These are phyloP conservation scores for Vanrija sp. DNA, from an alignment of 1,284 basidiomycete species.

Conservation along the genomic window DNA sequence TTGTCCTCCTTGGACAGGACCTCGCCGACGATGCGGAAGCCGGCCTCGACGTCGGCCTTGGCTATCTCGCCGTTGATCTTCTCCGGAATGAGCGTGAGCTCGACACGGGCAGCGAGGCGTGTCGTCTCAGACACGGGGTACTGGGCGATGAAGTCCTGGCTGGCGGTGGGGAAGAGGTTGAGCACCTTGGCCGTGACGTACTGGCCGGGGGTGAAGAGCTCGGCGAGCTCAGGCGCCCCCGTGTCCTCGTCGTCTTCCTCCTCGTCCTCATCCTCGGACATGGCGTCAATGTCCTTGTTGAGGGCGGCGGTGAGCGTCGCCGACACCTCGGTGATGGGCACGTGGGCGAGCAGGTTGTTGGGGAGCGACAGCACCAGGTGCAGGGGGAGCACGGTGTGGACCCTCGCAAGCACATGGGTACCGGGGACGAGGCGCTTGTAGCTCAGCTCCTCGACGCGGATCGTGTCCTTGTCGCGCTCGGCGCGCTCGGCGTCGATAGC, in stretches of 20 bases:
- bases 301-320: slow-evolving; percentile 68
- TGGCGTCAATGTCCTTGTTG: slow-evolving; percentile 42
- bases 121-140: slow-evolving; percentile 48
- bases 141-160: slow-evolving; percentile 44
- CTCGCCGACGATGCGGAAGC: slow-evolving; percentile 73
- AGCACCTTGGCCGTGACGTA: slow-evolving; percentile 77
- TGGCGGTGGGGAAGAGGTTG: slow-evolving; percentile 41
- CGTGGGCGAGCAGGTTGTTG: slow-evolving; percentile 88
- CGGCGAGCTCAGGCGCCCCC: slow-evolving; percentile 62
- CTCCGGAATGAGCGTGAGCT: slow-evolving; percentile 78
- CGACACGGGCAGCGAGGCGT: slow-evolving; percentile 59
- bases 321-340: slow-evolving; percentile 95
- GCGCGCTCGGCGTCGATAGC: slow-evolving; percentile 54
- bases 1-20: slow-evolving; percentile 89
- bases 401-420: slow-evolving; percentile 80
- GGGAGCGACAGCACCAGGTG: slow-evolving; percentile 90
- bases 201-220: slow-evolving; percentile 79
- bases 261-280: slow-evolving; percentile 51
- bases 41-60: slow-evolving; percentile 70
- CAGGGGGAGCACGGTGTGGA: slow-evolving; percentile 82
- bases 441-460: slow-evolving; percentile 76
- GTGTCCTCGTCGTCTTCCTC: slow-evolving; percentile 51
- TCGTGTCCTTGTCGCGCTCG: slow-evolving; percentile 45
- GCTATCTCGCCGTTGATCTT: slow-evolving; percentile 79
- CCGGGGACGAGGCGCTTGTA: slow-evolving; percentile 88